Conservation (phyloP, 306 rosid species). For the Cucurbita argyrosperma region DNA sequence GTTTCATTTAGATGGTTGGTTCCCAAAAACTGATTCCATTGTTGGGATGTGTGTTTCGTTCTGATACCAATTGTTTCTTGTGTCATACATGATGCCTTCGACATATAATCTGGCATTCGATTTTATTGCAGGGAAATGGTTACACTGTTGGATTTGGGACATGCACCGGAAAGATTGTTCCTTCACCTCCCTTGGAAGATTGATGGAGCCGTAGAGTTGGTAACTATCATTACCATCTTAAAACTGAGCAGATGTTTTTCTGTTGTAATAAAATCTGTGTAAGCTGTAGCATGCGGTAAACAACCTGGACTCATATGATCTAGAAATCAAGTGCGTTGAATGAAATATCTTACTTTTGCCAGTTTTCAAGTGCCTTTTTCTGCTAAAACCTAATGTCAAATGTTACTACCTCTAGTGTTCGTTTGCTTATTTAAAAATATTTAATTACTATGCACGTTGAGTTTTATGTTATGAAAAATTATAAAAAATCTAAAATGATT, state of each 20-base stretch:
- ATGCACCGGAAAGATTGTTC: constrained; percentile 68
- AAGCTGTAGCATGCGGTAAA: neutral
- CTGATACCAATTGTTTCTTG: neutral
- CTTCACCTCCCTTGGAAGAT: constrained; percentile 29
- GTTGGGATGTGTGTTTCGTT: no score
- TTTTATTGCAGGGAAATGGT: constrained; percentile 51
- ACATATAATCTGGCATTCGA: neutral
- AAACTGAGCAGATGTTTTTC: neutral
- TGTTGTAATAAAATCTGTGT: neutral
- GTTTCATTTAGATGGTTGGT: neutral
- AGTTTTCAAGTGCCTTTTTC: no score
- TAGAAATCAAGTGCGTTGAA: neutral
- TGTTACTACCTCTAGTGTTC: neutral
- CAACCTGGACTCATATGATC: neutral
- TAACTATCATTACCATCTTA: neutral
- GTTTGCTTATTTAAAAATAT: no score
- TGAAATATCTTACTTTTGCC: neutral
- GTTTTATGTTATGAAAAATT: neutral
- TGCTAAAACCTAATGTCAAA: no score
- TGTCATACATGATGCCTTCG: no score
- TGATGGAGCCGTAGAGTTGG: neutral
- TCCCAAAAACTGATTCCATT: neutral
- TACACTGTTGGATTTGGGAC: constrained; percentile 77
- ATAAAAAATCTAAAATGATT: neutral
- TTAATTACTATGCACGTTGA: neutral